Conservation (phyloP, 1,284 basidiomycete species). For the Microbotryomycetes sp. region DNA sequence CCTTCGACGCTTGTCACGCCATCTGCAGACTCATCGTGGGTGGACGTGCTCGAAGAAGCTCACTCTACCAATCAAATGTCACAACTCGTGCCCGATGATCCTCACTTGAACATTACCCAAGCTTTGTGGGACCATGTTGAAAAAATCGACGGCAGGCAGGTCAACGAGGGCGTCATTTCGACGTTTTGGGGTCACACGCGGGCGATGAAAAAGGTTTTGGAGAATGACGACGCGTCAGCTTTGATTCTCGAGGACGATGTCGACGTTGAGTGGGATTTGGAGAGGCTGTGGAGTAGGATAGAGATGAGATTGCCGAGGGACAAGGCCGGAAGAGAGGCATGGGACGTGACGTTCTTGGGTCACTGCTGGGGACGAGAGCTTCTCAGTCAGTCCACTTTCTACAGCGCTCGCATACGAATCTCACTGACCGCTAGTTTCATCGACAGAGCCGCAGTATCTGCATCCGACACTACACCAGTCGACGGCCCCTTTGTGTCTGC, state of each 20-base stretch:
- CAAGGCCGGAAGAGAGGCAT: slow-evolving; percentile 35
- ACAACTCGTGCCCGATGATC: slow-evolving; percentile 12
- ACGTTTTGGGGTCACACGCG: slow-evolving; percentile 63
- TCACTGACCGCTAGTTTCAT: slow-evolving; percentile 49
- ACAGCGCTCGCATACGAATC: slow-evolving; percentile 62
- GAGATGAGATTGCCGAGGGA: slow-evolving; percentile 54
- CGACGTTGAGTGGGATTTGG: slow-evolving; percentile 64
- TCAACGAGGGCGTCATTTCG: slow-evolving; percentile 34
- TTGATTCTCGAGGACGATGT: slow-evolving; percentile 71
- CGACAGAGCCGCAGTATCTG: slow-evolving; percentile 61
- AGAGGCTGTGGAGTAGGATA: slow-evolving; percentile 47
- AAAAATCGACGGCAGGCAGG: slow-evolving; percentile 27
- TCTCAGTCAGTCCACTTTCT: slow-evolving; percentile 32
- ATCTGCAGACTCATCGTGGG: slow-evolving; percentile 11
- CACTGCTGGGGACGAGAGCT: slow-evolving; percentile 38
- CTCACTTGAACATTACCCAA: slow-evolving; percentile 11
- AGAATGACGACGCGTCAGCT: slow-evolving; percentile 41
- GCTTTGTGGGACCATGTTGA: slow-evolving; percentile 33
- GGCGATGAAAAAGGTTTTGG: slow-evolving; percentile 45
- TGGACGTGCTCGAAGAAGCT: slow-evolving; percentile 18
- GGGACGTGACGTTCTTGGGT: slow-evolving; percentile 72
- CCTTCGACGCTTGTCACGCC: not conserved
- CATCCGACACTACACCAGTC: slow-evolving; percentile 59
- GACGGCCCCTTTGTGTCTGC: slow-evolving; percentile 35
- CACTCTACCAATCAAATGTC: slow-evolving; percentile 9